A percentile compares a stretch with the other conserved stretches of the same genome.
Conservation (phyloP, 371 early-diverging fungal genomes). For the Syncephalastrum sp. region DNA sequence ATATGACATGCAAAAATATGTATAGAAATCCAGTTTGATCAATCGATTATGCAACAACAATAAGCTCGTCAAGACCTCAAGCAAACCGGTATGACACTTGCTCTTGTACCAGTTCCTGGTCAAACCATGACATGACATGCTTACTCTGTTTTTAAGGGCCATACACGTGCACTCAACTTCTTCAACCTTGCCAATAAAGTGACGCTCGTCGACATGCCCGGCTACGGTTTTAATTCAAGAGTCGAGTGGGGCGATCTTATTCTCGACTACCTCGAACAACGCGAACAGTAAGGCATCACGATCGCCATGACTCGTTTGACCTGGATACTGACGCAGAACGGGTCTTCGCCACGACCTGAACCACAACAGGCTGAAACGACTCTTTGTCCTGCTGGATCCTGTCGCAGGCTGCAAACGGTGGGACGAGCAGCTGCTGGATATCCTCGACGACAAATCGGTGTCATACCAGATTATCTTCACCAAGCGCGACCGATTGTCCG, state of each 20-base stretch:
- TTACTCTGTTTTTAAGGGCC: conserved; percentile 43
- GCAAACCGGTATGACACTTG: conserved; percentile 52
- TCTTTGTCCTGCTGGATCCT: conserved; percentile 69
- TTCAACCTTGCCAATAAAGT: conserved; percentile 58
- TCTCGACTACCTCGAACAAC: conserved; percentile 53
- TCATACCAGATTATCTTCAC: conserved; percentile 68
- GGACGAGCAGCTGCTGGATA: conserved; percentile 57
- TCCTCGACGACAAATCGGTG: conserved; percentile 55
- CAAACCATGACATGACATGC: background rate
- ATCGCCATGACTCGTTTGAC: no score
- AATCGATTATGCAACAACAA: conserved; percentile 61
- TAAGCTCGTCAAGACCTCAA: conserved; percentile 69
- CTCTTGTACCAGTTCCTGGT: background rate
- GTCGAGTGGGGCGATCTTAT: conserved; percentile 76
- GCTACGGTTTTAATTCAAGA: conserved; percentile 73
- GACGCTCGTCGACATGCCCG: conserved; percentile 81
- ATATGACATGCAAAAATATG: background rate
- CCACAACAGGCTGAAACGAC: conserved; percentile 54
- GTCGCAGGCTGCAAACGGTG: conserved; percentile 68
- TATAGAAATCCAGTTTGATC: conserved; percentile 70
- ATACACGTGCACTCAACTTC: conserved; percentile 71
- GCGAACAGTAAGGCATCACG: conserved; percentile 56
- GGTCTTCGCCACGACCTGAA: no score
- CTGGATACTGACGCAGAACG: no score
- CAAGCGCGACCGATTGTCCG: conserved; percentile 60